Conservation (phyloP, 768 basidiomycete genomes). For the Dioszegia hungarica region DNA sequence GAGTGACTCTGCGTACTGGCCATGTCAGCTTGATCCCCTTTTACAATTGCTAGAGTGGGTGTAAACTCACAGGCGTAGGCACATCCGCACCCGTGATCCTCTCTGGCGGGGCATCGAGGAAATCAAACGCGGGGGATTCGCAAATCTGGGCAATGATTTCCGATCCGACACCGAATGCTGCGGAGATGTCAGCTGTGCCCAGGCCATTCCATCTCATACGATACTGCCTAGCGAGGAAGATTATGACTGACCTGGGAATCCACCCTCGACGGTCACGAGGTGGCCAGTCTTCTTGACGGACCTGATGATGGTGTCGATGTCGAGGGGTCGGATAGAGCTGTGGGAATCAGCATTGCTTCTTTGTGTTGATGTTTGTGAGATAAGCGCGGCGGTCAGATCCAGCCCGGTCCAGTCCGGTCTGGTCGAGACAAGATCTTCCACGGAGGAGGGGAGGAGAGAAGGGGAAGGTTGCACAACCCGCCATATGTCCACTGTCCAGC, state of each 20-base stretch:
- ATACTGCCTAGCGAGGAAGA: too few species aligned
- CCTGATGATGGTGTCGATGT: constrained; percentile 93
- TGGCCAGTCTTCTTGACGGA: constrained; percentile 99
- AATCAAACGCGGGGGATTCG: constrained; percentile 96
- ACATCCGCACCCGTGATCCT: constrained; percentile 94
- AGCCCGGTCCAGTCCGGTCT: too few species aligned
- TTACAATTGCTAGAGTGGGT: not conserved
- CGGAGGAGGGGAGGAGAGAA: too few species aligned
- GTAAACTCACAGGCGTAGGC: constrained; percentile 75
- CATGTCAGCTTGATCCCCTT: not conserved
- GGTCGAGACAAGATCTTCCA: too few species aligned
- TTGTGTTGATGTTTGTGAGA: not conserved
- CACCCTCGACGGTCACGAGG: constrained; percentile 91
- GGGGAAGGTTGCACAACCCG: too few species aligned
- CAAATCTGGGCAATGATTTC: constrained; percentile 97
- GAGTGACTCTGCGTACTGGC: constrained; percentile 80
- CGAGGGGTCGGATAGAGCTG: constrained; percentile 76
- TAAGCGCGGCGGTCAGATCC: too few species aligned
- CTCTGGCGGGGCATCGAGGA: constrained; percentile 96
- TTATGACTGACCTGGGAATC: constrained; percentile 76
- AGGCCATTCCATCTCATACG: too few species aligned
- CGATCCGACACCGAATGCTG: constrained; percentile 90
- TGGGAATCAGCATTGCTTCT: not conserved
- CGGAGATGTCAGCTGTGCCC: not conserved
- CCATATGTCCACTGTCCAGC: too few species aligned